Percentiles rank a stretch among this genome's conserved stretches.
phyloP scores from a whole-genome alignment of 352 stramenopile species.

The Globisporangium cederbergense region DNA sequence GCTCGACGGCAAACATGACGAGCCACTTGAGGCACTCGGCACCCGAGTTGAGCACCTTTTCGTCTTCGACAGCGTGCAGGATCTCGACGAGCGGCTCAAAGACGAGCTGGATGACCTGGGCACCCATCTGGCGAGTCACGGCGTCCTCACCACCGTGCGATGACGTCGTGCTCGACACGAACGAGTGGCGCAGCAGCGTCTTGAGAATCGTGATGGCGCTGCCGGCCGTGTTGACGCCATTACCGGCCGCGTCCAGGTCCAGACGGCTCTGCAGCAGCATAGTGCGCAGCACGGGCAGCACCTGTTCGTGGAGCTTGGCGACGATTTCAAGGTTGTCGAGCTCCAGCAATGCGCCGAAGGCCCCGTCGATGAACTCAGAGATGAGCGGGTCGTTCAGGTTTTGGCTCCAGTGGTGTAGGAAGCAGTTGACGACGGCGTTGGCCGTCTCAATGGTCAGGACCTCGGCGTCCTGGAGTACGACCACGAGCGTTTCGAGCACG shows the following conservation, averaged over 20 bases:
- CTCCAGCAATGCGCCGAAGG: conserved; percentile 64
- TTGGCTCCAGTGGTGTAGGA: conserved; percentile 63
- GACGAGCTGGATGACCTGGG: conserved; percentile 63
- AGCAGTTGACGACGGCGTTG: conserved; percentile 48
- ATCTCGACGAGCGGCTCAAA: conserved; percentile 72
- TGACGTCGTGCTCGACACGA: conserved; percentile 33
- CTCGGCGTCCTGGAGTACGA: conserved; percentile 61
- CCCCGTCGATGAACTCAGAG: conserved; percentile 63
- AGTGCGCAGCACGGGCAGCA: conserved; percentile 50
- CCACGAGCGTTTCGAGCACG: conserved; percentile 70
- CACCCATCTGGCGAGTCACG: conserved; percentile 43
- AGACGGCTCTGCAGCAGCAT: conserved; percentile 55
- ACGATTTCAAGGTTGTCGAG: conserved; percentile 57
- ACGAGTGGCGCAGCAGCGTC: conserved; percentile 69
- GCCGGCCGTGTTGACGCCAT: conserved; percentile 52
- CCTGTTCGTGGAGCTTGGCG: conserved; percentile 54
- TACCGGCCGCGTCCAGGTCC: conserved; percentile 48
- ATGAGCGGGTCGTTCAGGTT: conserved; percentile 78
- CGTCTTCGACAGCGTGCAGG: conserved; percentile 58
- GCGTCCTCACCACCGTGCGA: conserved; percentile 24
- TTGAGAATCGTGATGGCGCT: conserved; percentile 73
- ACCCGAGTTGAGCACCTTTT: conserved; percentile 71
- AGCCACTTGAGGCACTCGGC: conserved; percentile 84
- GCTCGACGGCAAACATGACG: conserved; percentile 72
- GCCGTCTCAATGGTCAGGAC: conserved; percentile 33